Evolutionary conservation across 192 early-diverging fungal species (phyloP).

Genomic region (Coemansia erecta): DNA sequence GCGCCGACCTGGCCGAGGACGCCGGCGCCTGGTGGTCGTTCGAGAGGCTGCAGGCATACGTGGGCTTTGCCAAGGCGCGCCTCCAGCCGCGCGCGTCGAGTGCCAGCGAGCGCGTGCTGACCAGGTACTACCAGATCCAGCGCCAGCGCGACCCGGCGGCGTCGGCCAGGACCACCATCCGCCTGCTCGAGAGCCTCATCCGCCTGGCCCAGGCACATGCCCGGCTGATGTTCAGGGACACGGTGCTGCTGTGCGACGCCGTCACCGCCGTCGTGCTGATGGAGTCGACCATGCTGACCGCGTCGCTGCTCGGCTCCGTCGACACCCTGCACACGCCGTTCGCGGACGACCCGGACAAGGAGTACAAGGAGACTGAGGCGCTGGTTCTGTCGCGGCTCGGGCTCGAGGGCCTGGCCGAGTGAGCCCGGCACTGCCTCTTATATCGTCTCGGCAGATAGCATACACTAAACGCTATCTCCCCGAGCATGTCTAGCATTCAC

Average conservation of each 20-base stretch:
- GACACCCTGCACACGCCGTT: conserved; percentile 60
- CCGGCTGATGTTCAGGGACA: conserved; percentile 59
- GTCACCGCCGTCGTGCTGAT: conserved; percentile 61
- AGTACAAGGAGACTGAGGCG: conserved; percentile 41
- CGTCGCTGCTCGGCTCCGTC: conserved; percentile 54
- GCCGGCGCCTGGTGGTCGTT: conserved; percentile 52
- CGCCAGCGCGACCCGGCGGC: conserved; percentile 62
- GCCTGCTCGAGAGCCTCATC: conserved; percentile 63
- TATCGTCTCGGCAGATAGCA: too few relatives aligned
- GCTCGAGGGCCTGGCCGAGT: conserved; percentile 36
- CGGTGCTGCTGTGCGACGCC: conserved; percentile 61
- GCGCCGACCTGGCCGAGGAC: conserved; percentile 12
- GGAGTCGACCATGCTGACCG: conserved; percentile 60
- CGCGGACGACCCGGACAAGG: conserved; percentile 57
- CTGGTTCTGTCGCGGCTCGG: conserved; percentile 51
- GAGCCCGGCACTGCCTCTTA: too few relatives aligned
- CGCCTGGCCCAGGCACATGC: conserved; percentile 65
- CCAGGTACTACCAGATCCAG: conserved; percentile 71
- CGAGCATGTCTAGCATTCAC: too few relatives aligned
- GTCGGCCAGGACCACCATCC: conserved; percentile 70
- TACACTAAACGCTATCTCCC: too few relatives aligned
- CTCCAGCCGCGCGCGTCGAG: conserved; percentile 59
- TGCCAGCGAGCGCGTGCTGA: conserved; percentile 63
- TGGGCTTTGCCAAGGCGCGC: conserved; percentile 57
- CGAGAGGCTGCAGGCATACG: conserved; percentile 67